Conservation (phyloP, 352 stramenopile genomes). For the Paralagenidium karlingii region DNA sequence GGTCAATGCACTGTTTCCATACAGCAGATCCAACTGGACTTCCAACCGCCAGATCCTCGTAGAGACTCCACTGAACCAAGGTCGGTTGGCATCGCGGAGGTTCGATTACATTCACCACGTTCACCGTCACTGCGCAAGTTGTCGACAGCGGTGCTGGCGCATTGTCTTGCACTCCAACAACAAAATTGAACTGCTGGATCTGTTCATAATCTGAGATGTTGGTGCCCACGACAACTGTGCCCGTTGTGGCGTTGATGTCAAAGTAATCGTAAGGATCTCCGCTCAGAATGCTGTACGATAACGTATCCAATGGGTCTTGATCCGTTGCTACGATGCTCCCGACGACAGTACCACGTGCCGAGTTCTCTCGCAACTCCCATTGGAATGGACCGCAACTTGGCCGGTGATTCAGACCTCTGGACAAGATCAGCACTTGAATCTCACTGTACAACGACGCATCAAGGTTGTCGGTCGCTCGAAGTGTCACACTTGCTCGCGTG, state of each 20-base stretch:
- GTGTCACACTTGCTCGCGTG: conserved; percentile 7
- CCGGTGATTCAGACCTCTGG: conserved; percentile 32
- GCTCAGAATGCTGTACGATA: conserved; percentile 22
- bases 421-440: conserved; percentile 22
- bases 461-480: conserved; percentile 18
- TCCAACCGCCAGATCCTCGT: conserved; percentile 12
- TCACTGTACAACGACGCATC: conserved; percentile 20
- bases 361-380: too few species aligned
- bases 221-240: conserved; percentile 18
- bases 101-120: conserved; percentile 35
- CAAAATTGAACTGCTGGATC: conserved; percentile 15
- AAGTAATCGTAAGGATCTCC: conserved; percentile 27
- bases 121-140: conserved; percentile 16
- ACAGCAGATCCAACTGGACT: conserved; percentile 14
- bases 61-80: conserved; percentile 1
- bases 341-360: conserved; percentile 12
- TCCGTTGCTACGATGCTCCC: conserved; percentile 16
- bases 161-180: conserved; percentile 30
- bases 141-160: conserved; percentile 15
- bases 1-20: conserved; percentile 27
- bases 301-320: conserved; percentile 14
- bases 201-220: conserved; percentile 34
- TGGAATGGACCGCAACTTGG: too few species aligned
- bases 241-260: conserved; percentile 25
- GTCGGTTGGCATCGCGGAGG: conserved; percentile 4